A percentile compares a stretch with the other conserved stretches of the same genome.
Evolutionary conservation across 176 grass and related monocot species (phyloP).

Genomic region (Typha latifolia): DNA sequence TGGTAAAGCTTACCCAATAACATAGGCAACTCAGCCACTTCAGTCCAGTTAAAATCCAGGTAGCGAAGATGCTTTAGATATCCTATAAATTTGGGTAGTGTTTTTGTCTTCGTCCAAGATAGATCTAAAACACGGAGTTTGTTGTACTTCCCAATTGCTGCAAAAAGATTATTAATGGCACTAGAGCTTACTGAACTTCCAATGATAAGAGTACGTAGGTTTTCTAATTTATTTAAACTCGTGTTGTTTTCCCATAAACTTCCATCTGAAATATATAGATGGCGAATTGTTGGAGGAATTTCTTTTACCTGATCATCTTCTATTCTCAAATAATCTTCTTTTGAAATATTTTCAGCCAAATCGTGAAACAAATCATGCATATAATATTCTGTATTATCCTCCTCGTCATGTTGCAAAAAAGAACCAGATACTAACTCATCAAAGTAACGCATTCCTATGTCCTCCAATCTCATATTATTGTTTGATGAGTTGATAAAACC

Average conservation of each 20-base stretch:
- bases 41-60: background rate
- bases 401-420: background rate
- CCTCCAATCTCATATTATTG: conserved; percentile 1
- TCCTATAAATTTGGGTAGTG: conserved; percentile 6
- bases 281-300: conserved; percentile 15
- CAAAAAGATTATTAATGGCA: background rate
- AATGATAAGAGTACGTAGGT: conserved; percentile 17
- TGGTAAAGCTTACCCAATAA: conserved; percentile 21
- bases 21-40: conserved; percentile 1
- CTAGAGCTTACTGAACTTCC: background rate
- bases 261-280: conserved; percentile 11
- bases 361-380: conserved; percentile 27
- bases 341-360: conserved; percentile 20
- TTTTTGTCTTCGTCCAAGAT: background rate
- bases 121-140: conserved; percentile 13
- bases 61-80: conserved; percentile 15
- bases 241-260: conserved; percentile 4
- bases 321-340: conserved; percentile 12
- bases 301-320: background rate
- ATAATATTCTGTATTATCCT: conserved; percentile 12
- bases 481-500: conserved; percentile 17
- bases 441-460: conserved; percentile 23
- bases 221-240: conserved; percentile 11
- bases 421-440: conserved; percentile 4
- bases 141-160: conserved; percentile 5